Conservation (phyloP, 176 grass and related monocot genomes). For the Rhipidocladum racemiflorum region DNA sequence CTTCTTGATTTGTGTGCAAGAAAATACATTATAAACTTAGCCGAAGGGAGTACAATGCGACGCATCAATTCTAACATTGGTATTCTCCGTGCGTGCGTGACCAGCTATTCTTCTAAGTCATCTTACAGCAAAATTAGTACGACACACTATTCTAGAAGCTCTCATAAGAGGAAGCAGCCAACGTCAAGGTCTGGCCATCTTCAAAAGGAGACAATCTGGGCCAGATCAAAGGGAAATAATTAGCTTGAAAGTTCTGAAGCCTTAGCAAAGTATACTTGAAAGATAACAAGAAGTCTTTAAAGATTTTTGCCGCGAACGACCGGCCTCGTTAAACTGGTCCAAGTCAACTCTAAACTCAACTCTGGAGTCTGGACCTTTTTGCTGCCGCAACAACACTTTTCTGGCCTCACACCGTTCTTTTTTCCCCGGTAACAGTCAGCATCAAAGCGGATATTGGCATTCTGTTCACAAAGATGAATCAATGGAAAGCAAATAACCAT, state of each 20-base stretch:
- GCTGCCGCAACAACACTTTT: neutral
- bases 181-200: neutral
- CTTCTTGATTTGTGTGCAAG: too few relatives aligned
- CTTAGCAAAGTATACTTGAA: neutral
- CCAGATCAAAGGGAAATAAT: conserved; percentile 8
- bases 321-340: neutral
- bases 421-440: neutral
- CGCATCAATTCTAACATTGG: too few relatives aligned
- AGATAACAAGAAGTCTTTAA: neutral
- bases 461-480: conserved; percentile 6
- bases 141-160: too few relatives aligned
- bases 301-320: neutral
- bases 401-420: neutral
- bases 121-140: too few relatives aligned
- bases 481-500: neutral
- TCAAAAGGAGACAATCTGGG: neutral
- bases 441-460: neutral
- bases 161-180: neutral
- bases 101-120: too few relatives aligned
- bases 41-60: too few relatives aligned
- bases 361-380: neutral
- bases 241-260: neutral
- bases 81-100: too few relatives aligned
- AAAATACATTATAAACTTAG: too few relatives aligned
- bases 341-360: neutral